Conservation (phyloP, 2,329 filamentous ascomycete genomes). For the Colletotrichum costaricense region DNA sequence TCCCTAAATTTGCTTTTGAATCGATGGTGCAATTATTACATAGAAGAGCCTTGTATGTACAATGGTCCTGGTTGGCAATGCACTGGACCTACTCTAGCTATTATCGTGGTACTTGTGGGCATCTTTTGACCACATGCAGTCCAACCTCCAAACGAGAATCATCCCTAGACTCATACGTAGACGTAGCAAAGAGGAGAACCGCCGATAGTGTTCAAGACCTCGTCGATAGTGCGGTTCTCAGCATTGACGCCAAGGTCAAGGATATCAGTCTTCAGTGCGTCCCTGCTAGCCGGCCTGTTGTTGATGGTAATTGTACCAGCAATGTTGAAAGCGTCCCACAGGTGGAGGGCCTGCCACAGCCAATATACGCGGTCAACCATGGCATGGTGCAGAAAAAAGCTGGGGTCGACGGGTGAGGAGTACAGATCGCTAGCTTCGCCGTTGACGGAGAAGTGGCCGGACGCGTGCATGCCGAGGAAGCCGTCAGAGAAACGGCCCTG, state of each 20-base stretch:
- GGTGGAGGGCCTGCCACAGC: constrained; percentile 42
- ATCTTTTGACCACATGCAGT: too few relatives aligned
- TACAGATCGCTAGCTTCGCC: constrained; percentile 40
- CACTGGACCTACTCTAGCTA: too few relatives aligned
- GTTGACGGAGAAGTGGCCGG: constrained; percentile 44
- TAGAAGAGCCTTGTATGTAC: too few relatives aligned
- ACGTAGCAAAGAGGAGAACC: constrained; percentile 49
- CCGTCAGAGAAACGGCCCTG: constrained; percentile 43
- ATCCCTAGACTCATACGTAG: constrained; percentile 29
- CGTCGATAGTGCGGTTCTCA: constrained; percentile 42
- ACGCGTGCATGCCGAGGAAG: constrained; percentile 40
- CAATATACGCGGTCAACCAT: constrained; percentile 43
- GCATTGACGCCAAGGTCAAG: constrained; percentile 42
- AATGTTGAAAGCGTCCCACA: constrained; percentile 30
- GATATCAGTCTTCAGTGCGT: constrained; percentile 39
- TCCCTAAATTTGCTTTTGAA: too few relatives aligned
- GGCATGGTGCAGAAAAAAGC: constrained; percentile 41
- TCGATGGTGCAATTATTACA: too few relatives aligned
- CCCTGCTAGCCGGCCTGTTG: constrained; percentile 38
- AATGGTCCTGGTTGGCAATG: too few relatives aligned
- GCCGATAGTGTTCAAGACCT: constrained; percentile 45
- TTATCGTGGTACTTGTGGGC: too few relatives aligned
- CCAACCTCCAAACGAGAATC: too few relatives aligned
- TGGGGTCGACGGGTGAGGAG: constrained; percentile 40
- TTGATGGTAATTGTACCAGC: constrained; percentile 38